A percentile compares a stretch with the other conserved stretches of the same genome.
Conservation (phyloP, 1,139 yeast genomes). For the Zygosaccharomyces sapae region DNA sequence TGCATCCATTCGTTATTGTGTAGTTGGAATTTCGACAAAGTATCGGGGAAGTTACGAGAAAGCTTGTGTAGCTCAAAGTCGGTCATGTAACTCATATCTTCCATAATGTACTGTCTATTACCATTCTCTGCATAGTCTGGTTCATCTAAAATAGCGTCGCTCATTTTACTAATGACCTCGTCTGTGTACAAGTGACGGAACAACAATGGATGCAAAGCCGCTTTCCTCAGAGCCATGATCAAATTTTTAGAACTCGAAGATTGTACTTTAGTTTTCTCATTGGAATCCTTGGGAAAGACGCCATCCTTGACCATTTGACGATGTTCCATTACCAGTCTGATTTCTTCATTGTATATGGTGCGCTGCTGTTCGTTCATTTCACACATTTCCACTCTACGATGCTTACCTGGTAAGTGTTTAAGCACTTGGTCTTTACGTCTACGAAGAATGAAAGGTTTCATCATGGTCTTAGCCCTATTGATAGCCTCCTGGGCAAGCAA, state of each 20-base stretch:
- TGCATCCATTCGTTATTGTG: conserved; percentile 57
- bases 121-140: conserved; percentile 71
- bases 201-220: conserved; percentile 68
- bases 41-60: conserved; percentile 67
- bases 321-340: conserved; percentile 50
- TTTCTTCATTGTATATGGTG: conserved; percentile 55
- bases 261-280: conserved; percentile 31
- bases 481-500: conserved; percentile 87
- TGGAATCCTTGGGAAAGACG: conserved; percentile 38
- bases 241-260: conserved; percentile 47
- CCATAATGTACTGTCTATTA: conserved; percentile 66
- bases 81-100: conserved; percentile 95
- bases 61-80: conserved; percentile 80
- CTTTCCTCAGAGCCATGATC: conserved; percentile 69
- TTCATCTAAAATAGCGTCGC: conserved; percentile 72
- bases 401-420: conserved; percentile 78
- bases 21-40: conserved; percentile 54
- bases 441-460: conserved; percentile 94
- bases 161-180: conserved; percentile 56
- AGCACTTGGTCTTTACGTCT: conserved; percentile 90
- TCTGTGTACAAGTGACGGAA: conserved; percentile 62
- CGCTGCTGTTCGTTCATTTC: conserved; percentile 56
- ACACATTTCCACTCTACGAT: conserved; percentile 61
- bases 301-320: conserved; percentile 43
- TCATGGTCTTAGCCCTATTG: conserved; percentile 90